A percentile compares a stretch with the other conserved stretches of the same genome.
Conservation (phyloP, 441 rosid species). For the Syzygium syzygioides region DNA sequence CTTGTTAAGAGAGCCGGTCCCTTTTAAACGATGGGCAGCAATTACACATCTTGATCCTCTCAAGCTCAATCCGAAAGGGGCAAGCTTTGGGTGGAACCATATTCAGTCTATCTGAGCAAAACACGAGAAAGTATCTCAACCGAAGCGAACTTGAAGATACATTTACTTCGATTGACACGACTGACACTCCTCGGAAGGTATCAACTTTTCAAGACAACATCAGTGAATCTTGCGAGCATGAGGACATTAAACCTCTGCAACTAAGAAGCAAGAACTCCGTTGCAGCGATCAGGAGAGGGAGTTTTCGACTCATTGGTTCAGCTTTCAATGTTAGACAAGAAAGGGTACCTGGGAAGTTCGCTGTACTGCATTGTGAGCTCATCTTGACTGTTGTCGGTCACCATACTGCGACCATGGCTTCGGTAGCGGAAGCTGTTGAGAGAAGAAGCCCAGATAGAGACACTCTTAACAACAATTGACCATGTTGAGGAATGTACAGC, state of each 20-base stretch:
- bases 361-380: neutral
- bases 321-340: neutral
- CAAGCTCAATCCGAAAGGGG: neutral
- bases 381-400: neutral
- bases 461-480: neutral
- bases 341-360: neutral
- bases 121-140: neutral
- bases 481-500: neutral
- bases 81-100: neutral
- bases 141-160: neutral
- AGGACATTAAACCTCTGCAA: neutral
- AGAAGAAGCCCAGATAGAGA: neutral
- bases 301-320: neutral
- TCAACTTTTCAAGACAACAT: neutral
- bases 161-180: neutral
- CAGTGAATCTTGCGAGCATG: neutral
- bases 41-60: neutral
- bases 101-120: neutral
- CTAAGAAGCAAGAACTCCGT: neutral
- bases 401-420: neutral
- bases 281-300: neutral
- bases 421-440: neutral
- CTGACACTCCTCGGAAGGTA: neutral
- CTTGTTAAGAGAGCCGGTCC: neutral
- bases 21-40: neutral